These are phyloP conservation scores for Pythium folliculosum DNA, from an alignment of 352 stramenopile species.

Conservation along the genomic window DNA sequence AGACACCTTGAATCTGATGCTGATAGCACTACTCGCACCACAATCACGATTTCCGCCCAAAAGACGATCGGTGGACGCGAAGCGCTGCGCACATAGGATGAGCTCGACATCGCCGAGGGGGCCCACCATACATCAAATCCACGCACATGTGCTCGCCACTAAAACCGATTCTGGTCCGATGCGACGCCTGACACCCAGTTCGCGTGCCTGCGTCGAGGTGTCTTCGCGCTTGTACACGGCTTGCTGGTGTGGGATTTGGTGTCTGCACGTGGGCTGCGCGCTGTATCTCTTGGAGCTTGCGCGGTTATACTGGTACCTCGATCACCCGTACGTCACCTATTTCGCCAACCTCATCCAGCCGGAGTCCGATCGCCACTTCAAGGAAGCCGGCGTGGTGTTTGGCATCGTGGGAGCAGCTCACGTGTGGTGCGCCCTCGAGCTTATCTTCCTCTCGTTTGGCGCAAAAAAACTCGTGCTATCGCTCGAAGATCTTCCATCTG, in stretches of 20 bases:
- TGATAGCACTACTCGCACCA: too few relatives aligned
- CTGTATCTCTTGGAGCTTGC: slow-evolving; percentile 18
- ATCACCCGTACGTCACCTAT: slow-evolving; percentile 29
- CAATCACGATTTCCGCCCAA: too few relatives aligned
- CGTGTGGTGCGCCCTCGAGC: not conserved
- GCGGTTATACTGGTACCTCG: slow-evolving; percentile 25
- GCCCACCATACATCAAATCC: too few relatives aligned
- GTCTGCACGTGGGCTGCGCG: slow-evolving; percentile 13
- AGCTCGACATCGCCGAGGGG: too few relatives aligned
- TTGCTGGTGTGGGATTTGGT: not conserved
- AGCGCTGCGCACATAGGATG: too few relatives aligned
- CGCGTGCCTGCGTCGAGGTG: too few relatives aligned
- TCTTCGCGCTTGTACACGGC: too few relatives aligned
- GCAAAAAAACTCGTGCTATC: not conserved
- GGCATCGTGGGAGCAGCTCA: slow-evolving; percentile 7
- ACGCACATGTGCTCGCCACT: too few relatives aligned
- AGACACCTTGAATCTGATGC: too few relatives aligned
- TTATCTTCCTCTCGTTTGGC: not conserved
- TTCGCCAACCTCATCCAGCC: slow-evolving; percentile 30
- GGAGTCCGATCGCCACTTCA: slow-evolving; percentile 19
- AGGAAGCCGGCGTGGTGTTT: slow-evolving; percentile 10
- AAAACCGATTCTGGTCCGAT: too few relatives aligned
- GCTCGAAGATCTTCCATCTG: not conserved
- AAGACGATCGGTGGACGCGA: too few relatives aligned
- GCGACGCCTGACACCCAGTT: too few relatives aligned